Conservation (phyloP, 1,284 basidiomycete species). For the Lignosus rhinocerotis region DNA sequence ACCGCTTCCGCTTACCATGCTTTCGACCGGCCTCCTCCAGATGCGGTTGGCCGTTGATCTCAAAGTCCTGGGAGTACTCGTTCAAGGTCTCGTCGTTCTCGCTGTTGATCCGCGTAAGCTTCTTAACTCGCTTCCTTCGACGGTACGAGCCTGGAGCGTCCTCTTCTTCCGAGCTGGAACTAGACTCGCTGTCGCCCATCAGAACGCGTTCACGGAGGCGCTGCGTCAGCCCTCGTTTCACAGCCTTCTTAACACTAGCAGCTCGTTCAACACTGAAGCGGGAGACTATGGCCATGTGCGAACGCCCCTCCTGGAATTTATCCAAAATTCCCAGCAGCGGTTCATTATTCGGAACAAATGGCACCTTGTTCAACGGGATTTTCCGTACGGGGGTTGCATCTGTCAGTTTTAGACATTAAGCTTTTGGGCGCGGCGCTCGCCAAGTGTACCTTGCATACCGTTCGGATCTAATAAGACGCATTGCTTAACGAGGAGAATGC, state of each 20-base stretch:
- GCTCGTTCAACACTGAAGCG: slow-evolving; percentile 52
- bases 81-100: slow-evolving; percentile 37
- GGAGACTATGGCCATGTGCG: slow-evolving; percentile 90
- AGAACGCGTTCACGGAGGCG: slow-evolving; percentile 65
- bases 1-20: slow-evolving; percentile 25
- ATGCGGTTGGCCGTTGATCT: slow-evolving; percentile 30
- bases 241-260: slow-evolving; percentile 65
- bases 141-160: slow-evolving; percentile 25
- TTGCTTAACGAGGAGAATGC: slow-evolving; percentile 80
- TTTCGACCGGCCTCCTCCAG: slow-evolving; percentile 23
- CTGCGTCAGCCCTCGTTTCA: slow-evolving; percentile 72
- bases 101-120: slow-evolving; percentile 31
- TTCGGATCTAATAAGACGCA: slow-evolving; percentile 90
- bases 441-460: slow-evolving; percentile 40
- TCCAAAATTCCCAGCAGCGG: slow-evolving; percentile 86
- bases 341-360: slow-evolving; percentile 84
- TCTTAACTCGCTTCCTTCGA: slow-evolving; percentile 24
- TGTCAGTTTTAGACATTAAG: slow-evolving; percentile 28
- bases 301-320: slow-evolving; percentile 88
- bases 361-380: slow-evolving; percentile 83
- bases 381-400: slow-evolving; percentile 78
- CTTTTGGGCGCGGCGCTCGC: not conserved
- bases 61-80: slow-evolving; percentile 30
- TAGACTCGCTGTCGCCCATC: slow-evolving; percentile 58
- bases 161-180: slow-evolving; percentile 38